Conservation (phyloP, 2,329 filamentous ascomycete genomes). For the Aspergillus chevalieri region DNA sequence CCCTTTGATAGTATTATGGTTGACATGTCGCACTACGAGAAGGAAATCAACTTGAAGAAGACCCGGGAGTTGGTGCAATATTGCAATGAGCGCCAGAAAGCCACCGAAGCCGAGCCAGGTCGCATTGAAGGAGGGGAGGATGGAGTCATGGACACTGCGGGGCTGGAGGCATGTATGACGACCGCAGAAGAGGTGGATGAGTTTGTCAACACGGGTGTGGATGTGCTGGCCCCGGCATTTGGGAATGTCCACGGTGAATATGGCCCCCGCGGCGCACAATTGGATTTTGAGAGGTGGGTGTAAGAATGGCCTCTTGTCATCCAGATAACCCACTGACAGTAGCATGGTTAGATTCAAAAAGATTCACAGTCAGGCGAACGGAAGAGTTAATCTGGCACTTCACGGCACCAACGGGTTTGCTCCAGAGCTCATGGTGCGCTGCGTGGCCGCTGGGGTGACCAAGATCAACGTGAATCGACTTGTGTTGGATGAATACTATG, state of each 20-base stretch:
- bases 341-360: constrained; percentile 23
- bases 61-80: constrained; percentile 55
- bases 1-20: constrained; percentile 66
- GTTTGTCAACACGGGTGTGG: constrained; percentile 56
- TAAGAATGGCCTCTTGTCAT: neutral
- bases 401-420: constrained; percentile 51
- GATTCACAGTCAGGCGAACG: constrained; percentile 42
- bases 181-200: constrained; percentile 61
- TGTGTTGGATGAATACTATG: constrained; percentile 11
- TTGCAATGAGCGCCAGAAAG: constrained; percentile 57
- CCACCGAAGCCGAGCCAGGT: constrained; percentile 62
- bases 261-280: constrained; percentile 47
- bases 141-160: constrained; percentile 60
- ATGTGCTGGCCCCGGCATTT: constrained; percentile 7
- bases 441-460: constrained; percentile 46
- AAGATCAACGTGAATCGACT: constrained; percentile 48
- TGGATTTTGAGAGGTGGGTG: constrained; percentile 49
- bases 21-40: constrained; percentile 64
- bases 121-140: constrained; percentile 65
- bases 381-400: constrained; percentile 45
- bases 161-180: constrained; percentile 56
- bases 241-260: constrained; percentile 9
- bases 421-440: constrained; percentile 45
- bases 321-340: neutral
- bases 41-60: constrained; percentile 58